Percentiles rank a stretch among this genome's conserved stretches.
These are phyloP conservation scores for Calonectria pseudoreteaudii DNA, from an alignment of 2,329 filamentous ascomycete genomes.

Conservation along the genomic window DNA sequence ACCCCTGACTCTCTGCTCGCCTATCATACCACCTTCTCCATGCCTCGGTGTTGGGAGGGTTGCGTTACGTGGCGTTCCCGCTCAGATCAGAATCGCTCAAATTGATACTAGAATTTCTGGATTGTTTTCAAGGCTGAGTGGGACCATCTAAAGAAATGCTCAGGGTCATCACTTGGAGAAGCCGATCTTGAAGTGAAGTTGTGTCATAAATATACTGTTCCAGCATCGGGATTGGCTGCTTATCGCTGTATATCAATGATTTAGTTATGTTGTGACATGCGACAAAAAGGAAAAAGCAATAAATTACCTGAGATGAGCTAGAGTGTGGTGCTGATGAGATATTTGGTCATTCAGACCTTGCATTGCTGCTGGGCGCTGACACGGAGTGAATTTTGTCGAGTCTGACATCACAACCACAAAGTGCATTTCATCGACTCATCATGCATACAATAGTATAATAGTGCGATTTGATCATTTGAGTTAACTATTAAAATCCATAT, in stretches of 20 bases:
- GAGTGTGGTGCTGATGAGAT: not conserved
- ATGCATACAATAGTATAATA: not conserved
- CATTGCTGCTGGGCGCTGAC: not conserved
- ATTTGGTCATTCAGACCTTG: not conserved
- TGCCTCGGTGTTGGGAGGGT: not conserved
- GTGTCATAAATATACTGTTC: not conserved
- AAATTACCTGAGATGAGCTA: not conserved
- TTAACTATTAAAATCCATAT: not conserved
- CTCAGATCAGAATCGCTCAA: not conserved
- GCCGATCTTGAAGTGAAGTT: not conserved
- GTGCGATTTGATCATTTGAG: not conserved
- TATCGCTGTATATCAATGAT: not conserved
- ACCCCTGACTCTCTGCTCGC: not conserved
- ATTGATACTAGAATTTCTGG: not conserved
- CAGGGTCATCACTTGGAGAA: not conserved
- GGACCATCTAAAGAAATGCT: accelerated
- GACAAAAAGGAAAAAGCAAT: not conserved
- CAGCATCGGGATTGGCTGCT: not conserved
- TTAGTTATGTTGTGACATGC: not conserved
- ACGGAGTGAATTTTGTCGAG: not conserved
- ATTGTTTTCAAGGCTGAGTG: not conserved
- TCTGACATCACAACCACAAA: too few relatives aligned
- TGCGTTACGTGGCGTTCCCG: not conserved
- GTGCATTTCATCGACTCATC: too few relatives aligned
- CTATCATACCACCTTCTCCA: not conserved